Base-by-base conservation (phyloP, 2,329 filamentous ascomycete species). In the Macrophomina pseudophaseolina region DNA sequence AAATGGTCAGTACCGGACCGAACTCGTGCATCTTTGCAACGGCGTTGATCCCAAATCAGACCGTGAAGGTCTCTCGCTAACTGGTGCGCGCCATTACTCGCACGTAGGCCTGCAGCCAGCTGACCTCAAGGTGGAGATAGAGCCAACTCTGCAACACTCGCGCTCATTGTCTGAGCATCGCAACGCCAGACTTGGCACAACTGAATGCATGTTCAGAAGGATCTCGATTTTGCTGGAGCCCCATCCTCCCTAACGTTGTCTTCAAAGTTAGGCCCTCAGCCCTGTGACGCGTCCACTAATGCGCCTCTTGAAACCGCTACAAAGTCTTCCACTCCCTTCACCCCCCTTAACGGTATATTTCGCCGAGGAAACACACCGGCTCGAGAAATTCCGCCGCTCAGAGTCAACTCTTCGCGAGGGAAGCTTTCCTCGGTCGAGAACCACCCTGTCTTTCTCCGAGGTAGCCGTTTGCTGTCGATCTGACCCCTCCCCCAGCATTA, bases 321-420 rank as follows among this genome's bases (percentile, higher is more conserved):
- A 23, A 48, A 60, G 42, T 40, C 56, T 30, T 48, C 42, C 28
- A 40, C 42, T 48, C 56, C 56, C 56, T 60, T 48, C 32, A 33
- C 3, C 35, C 56, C 56, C 56, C 56, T 60, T 48, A 48, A 48
- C 35, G 56, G 56, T 48, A 60, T 60, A 60, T 60, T 60, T 60
- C 56, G 56, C 56, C 56, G 56, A 60, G 9, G 56, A 60, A 60
- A 60, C 56, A 40, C 56, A 12, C 56, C 56, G 42, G 56, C 56
- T 60, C 28, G n/a, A 60, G 56, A 60, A 48, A 35, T 60, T 48
- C 56, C 56, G 56, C 56, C 56, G 56, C 38, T 60, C 18, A 35
- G 14, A 48, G 56, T 48, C 56, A 60, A 60, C 40, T 60, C 7
- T 16, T 48, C 40, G 56, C 56, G 56, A 60, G 56, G 48, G 40